Percentiles rank a stretch among this genome's conserved stretches.
Conservation (phyloP, 2,329 filamentous ascomycete species). For the Aspergillus awamori region DNA sequence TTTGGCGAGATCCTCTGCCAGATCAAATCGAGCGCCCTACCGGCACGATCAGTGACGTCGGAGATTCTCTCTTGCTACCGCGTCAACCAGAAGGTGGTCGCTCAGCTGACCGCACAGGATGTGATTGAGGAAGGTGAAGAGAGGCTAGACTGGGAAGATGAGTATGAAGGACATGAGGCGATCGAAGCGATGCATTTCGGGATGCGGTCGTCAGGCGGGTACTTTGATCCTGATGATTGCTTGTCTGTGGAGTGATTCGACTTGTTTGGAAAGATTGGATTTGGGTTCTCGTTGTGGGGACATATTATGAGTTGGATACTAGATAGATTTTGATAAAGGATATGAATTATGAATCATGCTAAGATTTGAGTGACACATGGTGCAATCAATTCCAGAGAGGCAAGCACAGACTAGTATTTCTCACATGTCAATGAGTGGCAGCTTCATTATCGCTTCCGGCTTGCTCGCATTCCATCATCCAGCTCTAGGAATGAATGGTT, state of each 20-base stretch:
- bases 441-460: no score
- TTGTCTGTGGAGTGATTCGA: slow-evolving; percentile 30
- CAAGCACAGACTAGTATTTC: no score
- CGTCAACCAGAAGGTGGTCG: slow-evolving; percentile 36
- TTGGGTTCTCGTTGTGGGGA: not conserved
- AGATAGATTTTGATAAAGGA: no score
- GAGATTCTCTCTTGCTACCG: slow-evolving; percentile 34
- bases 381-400: no score
- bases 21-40: slow-evolving; percentile 31
- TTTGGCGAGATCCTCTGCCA: slow-evolving; percentile 39
- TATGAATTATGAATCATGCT: no score
- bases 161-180: slow-evolving; percentile 35
- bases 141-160: slow-evolving; percentile 19
- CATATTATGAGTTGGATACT: no score
- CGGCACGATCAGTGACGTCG: slow-evolving; percentile 31
- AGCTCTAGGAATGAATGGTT: no score
- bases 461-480: no score
- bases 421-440: no score
- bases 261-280: not conserved
- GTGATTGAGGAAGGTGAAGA: slow-evolving; percentile 16
- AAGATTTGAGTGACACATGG: no score
- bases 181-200: slow-evolving; percentile 33
- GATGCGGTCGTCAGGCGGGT: slow-evolving; percentile 18
- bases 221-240: slow-evolving; percentile 28
- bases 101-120: slow-evolving; percentile 30